Evolutionary conservation across 192 early-diverging fungal genomes (phyloP), one percentile per base, ranked within the genome.

Genomic region (Tieghemiomyces parasiticus): DNA sequence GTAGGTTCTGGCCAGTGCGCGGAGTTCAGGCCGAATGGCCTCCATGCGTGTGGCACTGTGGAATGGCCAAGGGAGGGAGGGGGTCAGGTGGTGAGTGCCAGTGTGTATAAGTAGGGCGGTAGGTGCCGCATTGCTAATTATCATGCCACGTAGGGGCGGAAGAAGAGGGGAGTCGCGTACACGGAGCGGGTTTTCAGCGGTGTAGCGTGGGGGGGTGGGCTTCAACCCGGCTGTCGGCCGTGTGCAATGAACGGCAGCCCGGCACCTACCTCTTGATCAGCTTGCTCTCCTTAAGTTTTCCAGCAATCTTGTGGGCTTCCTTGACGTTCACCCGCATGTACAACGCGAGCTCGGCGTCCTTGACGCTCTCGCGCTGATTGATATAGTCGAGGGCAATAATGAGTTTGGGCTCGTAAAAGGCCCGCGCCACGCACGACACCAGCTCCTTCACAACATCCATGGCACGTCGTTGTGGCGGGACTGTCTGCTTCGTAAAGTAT

Each of bases 311-410:
- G 63, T 85, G 79, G 30, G 87, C 77, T 51, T 91, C 92, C 30
- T 80, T 74, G 4, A 72, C 51, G 47, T 78, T 78, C 50, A 90
- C 69, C 53, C 82, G 79, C 33, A 92, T 63, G 32, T 67, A 68
- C 30, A 72, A 66, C 12, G 81, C 77, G 62, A 95, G 74, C 53
- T 89, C 87, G 47, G 92, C 90, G 66, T 87, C 86, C 29, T 79
- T 81, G 32, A 85, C 76, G 50, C 84, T 71, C 62, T 81, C 80
- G 58, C 78, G 62, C 50, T 74, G 76, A 62, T 84, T 87, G 24
- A 95, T 80, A 46, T 83, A 75, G 75, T 92, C 90, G 59, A 95
- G 69, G 16, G 90, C 82, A 47, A 91, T 77, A 64, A 95, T 81
- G 49, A 81, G 81, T 35, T 76, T 71, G 26, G 81, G 80, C 63